Evolutionary conservation across 176 grass and related monocot species (phyloP), one percentile per base, ranked within the genome.

Genomic region (Phyllostachys edulis): DNA sequence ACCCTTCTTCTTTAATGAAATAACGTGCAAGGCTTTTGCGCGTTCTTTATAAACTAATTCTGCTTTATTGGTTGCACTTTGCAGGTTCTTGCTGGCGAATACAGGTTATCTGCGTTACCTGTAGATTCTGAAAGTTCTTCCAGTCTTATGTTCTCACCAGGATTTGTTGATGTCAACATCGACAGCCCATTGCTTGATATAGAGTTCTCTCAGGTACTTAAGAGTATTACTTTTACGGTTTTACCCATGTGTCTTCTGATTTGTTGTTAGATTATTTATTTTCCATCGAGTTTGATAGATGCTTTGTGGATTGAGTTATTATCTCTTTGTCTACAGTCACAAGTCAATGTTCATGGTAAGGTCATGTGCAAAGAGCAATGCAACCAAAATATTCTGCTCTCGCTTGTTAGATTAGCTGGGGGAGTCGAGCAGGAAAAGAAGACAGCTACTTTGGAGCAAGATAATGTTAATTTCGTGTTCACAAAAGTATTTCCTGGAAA

Each of bases 401-500:
- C 89, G 32, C 96, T 99, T 81, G 91, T 96, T 73, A 91, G 91
- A 87, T 69, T 93, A 81, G 87, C 83, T 71, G 90, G 86, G 37
- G 81, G 75, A 29, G 49, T 89, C 0, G 77, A 84, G 62, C 82
- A 94, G 78, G 96, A 99, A 87, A 96, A 67, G 69, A 90, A 45
- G 83, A 91, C 84, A 14, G 62, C 78, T 85, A 82, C 71, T 54
- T 87, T 96, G 89, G 85, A 80, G 37, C 84, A 93, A 66, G 91
- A 96, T 73, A 87, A 83, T 86, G 52, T 68, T 71, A 84, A 89
- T 81, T 99, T 99, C 89, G 59, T 85, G 60, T 96, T 96, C 79
- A 75, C 65, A 15, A 96, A 99, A 85, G 91, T 99, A 76, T 93
- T 99, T 88, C 96, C 96, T 45, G 96, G 96, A 87, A 99, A 96